A percentile compares a stretch with the other conserved stretches of the same genome.
Evolutionary conservation across 306 rosid genomes (phyloP).

Genomic region (Sesbania bispinosa): DNA sequence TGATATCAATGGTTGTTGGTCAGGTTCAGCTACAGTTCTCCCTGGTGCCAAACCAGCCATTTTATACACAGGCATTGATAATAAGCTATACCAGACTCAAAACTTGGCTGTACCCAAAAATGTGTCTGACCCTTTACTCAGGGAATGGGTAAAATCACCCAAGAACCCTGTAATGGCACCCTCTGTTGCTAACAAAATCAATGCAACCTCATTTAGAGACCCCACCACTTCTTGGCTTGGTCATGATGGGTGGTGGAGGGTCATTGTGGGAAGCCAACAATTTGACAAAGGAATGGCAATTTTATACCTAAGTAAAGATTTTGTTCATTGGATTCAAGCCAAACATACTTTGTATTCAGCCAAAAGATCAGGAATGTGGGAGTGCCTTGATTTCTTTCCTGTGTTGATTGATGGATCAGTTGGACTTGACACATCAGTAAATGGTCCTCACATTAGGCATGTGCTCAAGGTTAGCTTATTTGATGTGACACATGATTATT

Average conservation of each 20-base stretch:
- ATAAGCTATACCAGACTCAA: conserved; percentile 16
- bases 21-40: conserved; percentile 37
- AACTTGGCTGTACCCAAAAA: conserved; percentile 34
- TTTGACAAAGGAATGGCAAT: conserved; percentile 28
- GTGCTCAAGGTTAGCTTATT: conserved; percentile 49
- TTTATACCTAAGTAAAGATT: conserved; percentile 46
- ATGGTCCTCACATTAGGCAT: conserved; percentile 28
- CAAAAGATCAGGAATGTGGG: conserved; percentile 40
- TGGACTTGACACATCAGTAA: conserved; percentile 19
- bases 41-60: not conserved
- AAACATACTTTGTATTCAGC: conserved; percentile 34
- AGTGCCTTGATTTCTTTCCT: conserved; percentile 56
- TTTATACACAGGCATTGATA: conserved; percentile 31
- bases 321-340: conserved; percentile 34
- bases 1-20: conserved; percentile 36
- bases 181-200: conserved; percentile 6
- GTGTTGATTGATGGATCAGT: conserved; percentile 21
- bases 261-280: conserved; percentile 39
- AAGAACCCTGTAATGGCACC: conserved; percentile 26
- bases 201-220: conserved; percentile 32
- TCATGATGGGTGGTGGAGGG: conserved; percentile 41
- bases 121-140: conserved; percentile 36
- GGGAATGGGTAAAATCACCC: conserved; percentile 34
- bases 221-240: conserved; percentile 44
- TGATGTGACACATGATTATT: conserved; percentile 27